Evolutionary conservation across 257 asterid species (phyloP).

Genomic region (Jacaranda copaia): DNA sequence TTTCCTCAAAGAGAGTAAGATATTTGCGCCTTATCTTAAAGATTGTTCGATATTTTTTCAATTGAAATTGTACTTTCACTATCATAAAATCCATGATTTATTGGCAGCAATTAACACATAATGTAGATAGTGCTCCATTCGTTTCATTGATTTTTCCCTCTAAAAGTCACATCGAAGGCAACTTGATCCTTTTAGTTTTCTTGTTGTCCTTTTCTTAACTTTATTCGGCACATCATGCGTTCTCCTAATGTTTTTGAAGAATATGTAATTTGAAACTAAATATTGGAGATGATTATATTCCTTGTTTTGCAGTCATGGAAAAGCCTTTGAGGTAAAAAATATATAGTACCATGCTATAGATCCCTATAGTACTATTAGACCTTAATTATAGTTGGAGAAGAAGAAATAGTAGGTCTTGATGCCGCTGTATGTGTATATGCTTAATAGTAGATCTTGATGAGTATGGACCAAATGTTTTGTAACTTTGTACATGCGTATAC

Average conservation of each 20-base stretch:
- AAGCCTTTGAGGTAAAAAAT: neutral
- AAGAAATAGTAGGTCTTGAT: neutral
- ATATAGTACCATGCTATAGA: neutral
- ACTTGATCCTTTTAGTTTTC: neutral
- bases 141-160: neutral
- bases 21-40: too few relatives aligned
- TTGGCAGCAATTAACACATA: neutral
- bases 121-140: conserved; percentile 1
- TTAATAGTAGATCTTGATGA: neutral
- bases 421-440: too few relatives aligned
- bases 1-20: too few relatives aligned
- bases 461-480: neutral
- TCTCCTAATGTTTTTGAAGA: neutral
- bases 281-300: neutral
- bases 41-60: too few relatives aligned
- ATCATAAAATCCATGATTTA: neutral
- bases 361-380: neutral
- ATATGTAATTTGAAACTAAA: neutral
- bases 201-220: neutral
- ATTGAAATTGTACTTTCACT: too few relatives aligned
- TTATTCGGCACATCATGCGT: neutral
- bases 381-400: neutral
- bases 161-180: neutral
- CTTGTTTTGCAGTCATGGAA: neutral
- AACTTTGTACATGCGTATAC: conserved; percentile 7